phyloP scores from a whole-genome alignment of 306 rosid species.

The Cicer pinnatifidum region DNA sequence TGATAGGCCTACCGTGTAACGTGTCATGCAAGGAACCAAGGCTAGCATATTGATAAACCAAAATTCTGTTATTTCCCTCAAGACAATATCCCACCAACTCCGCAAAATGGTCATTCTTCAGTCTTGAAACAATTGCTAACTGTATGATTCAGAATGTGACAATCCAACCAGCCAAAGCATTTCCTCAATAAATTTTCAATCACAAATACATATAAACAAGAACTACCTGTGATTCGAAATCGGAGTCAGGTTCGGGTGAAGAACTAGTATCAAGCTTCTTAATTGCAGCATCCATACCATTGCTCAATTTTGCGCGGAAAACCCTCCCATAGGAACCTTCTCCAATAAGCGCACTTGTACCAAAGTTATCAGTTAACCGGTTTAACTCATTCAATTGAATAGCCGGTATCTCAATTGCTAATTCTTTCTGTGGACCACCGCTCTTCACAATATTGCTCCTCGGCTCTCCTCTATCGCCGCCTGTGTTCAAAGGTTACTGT shows the following conservation, averaged over 20 bases:
- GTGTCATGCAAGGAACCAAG: conserved; percentile 93
- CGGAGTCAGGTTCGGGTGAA: conserved; percentile 75
- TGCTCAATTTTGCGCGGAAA: conserved; percentile 65
- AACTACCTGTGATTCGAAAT: conserved; percentile 70
- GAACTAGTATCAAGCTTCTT: conserved; percentile 79
- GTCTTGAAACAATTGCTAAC: conserved; percentile 89
- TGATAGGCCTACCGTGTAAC: conserved; percentile 69
- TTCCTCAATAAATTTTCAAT: no score
- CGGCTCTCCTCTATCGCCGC: conserved; percentile 83
- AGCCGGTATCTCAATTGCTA: conserved; percentile 80
- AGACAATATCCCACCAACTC: conserved; percentile 92
- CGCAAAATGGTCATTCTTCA: conserved; percentile 77
- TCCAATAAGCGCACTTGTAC: conserved; percentile 78
- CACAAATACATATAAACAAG: no score
- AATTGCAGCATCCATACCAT: conserved; percentile 76
- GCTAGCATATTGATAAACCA: conserved; percentile 78
- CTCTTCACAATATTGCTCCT: conserved; percentile 59
- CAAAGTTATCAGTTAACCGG: conserved; percentile 75
- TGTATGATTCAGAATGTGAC: conserved; percentile 42
- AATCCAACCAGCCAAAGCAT: no score
- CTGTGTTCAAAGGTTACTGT: conserved; percentile 43
- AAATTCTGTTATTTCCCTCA: conserved; percentile 74
- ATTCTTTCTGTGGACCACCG: conserved; percentile 74
- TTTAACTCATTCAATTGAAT: conserved; percentile 73
- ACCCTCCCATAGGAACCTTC: conserved; percentile 98